These are phyloP conservation scores for Aspergillus panamensis DNA, from an alignment of 495 filamentous ascomycete species.

Conservation along the genomic window DNA sequence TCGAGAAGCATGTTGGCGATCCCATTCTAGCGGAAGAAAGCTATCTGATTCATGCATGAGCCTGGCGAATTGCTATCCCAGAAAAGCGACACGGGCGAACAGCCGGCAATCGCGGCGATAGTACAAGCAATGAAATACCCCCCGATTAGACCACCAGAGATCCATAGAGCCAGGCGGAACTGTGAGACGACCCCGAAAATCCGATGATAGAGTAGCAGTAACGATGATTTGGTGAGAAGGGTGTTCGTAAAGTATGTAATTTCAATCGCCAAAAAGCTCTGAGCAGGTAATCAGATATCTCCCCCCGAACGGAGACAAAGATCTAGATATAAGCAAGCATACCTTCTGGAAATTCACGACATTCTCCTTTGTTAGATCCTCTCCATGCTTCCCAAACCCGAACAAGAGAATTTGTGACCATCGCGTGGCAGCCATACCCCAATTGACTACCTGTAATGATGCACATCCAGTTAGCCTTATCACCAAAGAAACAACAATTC, in stretches of 20 bases:
- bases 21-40: constrained; percentile 45
- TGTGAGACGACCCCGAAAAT: constrained; percentile 36
- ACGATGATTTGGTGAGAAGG: constrained; percentile 31
- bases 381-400: constrained; percentile 19
- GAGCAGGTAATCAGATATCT: not conserved
- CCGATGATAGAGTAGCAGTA: constrained; percentile 42
- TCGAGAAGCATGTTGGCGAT: constrained; percentile 47
- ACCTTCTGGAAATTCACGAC: constrained; percentile 26
- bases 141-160: constrained; percentile 36
- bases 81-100: constrained; percentile 24
- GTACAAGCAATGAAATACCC: constrained; percentile 33
- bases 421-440: constrained; percentile 23
- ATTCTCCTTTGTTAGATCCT: constrained; percentile 14
- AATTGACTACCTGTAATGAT: constrained; percentile 21
- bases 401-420: constrained; percentile 23
- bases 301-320: not conserved
- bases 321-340: not conserved
- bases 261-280: constrained; percentile 29
- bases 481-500: constrained; percentile 25
- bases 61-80: constrained; percentile 24
- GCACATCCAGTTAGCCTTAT: not conserved
- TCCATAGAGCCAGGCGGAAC: constrained; percentile 35
- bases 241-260: constrained; percentile 29
- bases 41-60: constrained; percentile 38
- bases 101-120: constrained; percentile 20